These are phyloP conservation scores for Gleditsia sinensis DNA, from an alignment of 306 rosid genomes.

Conservation along the genomic window DNA sequence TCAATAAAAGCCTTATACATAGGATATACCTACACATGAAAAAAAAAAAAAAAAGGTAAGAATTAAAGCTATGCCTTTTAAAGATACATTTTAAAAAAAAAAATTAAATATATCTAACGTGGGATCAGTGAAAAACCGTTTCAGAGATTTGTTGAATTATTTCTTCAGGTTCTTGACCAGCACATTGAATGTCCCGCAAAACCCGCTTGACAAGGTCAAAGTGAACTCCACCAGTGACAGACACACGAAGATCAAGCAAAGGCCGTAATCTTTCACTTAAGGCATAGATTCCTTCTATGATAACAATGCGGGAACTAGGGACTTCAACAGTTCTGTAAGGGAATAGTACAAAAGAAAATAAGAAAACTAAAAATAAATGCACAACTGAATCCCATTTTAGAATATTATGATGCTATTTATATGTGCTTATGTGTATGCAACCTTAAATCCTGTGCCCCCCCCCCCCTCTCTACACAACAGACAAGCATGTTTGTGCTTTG, in stretches of 20 bases:
- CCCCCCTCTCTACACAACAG: conserved; percentile 22
- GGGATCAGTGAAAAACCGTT: conserved; percentile 73
- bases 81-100: conserved; percentile 11
- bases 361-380: conserved; percentile 13
- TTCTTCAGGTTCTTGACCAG: conserved; percentile 98
- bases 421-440: conserved; percentile 8
- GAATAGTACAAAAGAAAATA: conserved; percentile 30
- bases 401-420: conserved; percentile 23
- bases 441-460: not conserved
- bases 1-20: conserved; percentile 99
- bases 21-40: conserved; percentile 84
- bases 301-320: conserved; percentile 81
- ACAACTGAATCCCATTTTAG: conserved; percentile 1
- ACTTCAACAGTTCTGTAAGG: conserved; percentile 80
- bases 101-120: conserved; percentile 33
- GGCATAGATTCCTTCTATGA: conserved; percentile 96
- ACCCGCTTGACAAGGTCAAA: conserved; percentile 98
- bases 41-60: conserved; percentile 22
- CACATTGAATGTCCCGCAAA: conserved; percentile 95
- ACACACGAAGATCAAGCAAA: conserved; percentile 92
- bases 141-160: conserved; percentile 97
- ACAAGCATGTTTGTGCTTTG: conserved; percentile 19
- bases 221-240: conserved; percentile 97
- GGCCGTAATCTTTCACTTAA: conserved; percentile 87
- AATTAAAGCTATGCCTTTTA: conserved; percentile 34